Base-by-base conservation (phyloP, 2,329 filamentous ascomycete species). In the Stachybotrys elegans region DNA sequence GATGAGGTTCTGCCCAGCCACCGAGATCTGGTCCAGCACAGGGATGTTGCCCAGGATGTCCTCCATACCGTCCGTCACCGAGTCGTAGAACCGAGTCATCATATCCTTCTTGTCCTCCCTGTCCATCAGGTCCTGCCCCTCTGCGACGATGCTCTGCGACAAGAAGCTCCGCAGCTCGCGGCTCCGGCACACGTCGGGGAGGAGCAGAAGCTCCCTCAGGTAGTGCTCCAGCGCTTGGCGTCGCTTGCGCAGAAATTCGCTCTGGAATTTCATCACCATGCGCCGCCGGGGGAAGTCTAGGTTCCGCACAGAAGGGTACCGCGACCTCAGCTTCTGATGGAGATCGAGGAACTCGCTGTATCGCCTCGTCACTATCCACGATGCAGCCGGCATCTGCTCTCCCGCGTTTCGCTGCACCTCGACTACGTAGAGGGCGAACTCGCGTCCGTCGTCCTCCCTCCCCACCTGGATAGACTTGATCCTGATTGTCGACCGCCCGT, bases 261-360 rank as follows among this genome's bases (percentile, higher is more conserved):
- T 92, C 60, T 98, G 93, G 3, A 98, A 79, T 58, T 96, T 97
- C 83, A 97, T 90, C 42, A 98, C 86, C 68, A 97, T 84, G 48
- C 93, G 85, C 29, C 94, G 80, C 16, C 92, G 79, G 2, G 93
- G 93, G 58, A 98, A 97, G 55, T 97, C 92, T 3, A 98, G 76
- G 52, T 88, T 82, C 40, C 91, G 82, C 14, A 97, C 90, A 14
- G 88, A 91, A 0, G 90, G 83, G 57, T 96, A 98, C 49, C 86
- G 81, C 31, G 83, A 78, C 43, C 93, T 84, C 21, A 98, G 75
- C 44, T 85, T 86, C 60, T 96, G 93, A 60, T 98, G 89, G 16
- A 98, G 79, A 51, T 96, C 91, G 56, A 95, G 90, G 57, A 98
- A 98, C 64, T 97, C 92, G 68, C 90, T 95, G 61, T 98, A 98